Evolutionary conservation across 2,329 filamentous ascomycete species (phyloP).

Genomic region (Paraphaeosphaeria sporulosa): DNA sequence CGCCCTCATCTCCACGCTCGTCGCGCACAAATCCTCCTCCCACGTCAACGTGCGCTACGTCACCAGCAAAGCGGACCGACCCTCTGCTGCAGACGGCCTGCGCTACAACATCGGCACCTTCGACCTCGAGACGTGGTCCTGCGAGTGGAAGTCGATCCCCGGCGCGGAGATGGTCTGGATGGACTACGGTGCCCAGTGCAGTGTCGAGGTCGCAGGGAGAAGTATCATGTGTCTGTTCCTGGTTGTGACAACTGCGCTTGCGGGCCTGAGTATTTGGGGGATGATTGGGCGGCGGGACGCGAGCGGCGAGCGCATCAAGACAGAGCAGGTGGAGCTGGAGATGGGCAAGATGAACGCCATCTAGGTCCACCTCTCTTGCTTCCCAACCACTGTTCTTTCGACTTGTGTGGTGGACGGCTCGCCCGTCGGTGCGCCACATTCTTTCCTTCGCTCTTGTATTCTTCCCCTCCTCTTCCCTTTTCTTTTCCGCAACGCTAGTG

Average conservation of each 20-base stretch:
- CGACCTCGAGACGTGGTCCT: constrained; percentile 47
- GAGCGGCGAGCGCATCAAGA: constrained; percentile 34
- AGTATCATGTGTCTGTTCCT: constrained; percentile 41
- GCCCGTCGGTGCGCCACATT: background rate
- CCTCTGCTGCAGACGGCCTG: constrained; percentile 24
- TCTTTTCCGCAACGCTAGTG: background rate
- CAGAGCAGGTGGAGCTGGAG: constrained; percentile 38
- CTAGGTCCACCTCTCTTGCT: constrained; percentile 1
- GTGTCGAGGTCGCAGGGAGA: constrained; percentile 38
- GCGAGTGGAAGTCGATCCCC: constrained; percentile 33
- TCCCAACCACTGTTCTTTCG: background rate
- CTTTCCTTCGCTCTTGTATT: background rate
- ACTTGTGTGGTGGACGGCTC: too few species aligned
- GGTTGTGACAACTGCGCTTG: constrained; percentile 28
- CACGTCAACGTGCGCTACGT: constrained; percentile 38
- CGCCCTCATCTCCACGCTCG: constrained; percentile 38
- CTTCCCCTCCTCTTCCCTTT: background rate
- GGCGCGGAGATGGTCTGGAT: constrained; percentile 35
- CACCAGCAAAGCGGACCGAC: constrained; percentile 27
- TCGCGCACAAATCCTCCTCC: constrained; percentile 40
- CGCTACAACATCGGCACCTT: constrained; percentile 45
- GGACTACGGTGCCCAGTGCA: constrained; percentile 41
- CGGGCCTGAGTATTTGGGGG: constrained; percentile 30
- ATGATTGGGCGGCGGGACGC: constrained; percentile 31
- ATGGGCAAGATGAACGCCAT: constrained; percentile 38